Evolutionary conservation across 495 filamentous ascomycete species (phyloP), one percentile per base, ranked within the genome.

Genomic region (Podospora pseudoanserina): DNA sequence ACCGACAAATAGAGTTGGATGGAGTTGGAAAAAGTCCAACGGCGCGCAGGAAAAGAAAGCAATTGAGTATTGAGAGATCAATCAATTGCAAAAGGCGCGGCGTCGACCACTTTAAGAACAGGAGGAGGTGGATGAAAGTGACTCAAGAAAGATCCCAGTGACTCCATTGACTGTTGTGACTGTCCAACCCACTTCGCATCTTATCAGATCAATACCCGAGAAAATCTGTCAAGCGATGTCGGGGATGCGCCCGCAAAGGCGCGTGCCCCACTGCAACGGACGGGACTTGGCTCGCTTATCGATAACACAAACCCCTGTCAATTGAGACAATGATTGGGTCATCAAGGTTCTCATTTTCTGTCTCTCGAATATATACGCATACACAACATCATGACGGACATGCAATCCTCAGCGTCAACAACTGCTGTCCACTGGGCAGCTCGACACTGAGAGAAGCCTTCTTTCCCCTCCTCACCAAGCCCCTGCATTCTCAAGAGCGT

Each of bases 201-300:
- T 49, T 49, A 53, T 65, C 53, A 55, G 63, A 60, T 66, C 30
- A 39, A 6, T 7, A 32, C 30, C 7, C 44, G 63, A 60, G 62
- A 65, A 68, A 68, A 68, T 34, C 67, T 66, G 32, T 23, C 54
- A 39, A 69, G 67, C 67, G 67, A 69, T 69, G 63, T 69, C 67
- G 67, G 44, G 18, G 62, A 18, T 57, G 39, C 13, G 3, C 39
- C 39, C 39, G 39, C 39, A 49, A 49, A 49, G 39, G 39, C 39
- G 39, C 13, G 39, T 49, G 39, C 39, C 39, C 39, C 39, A 49
- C 39, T 49, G 13, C 30, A 49, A 49, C 39, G 7, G 39, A 23
- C 39, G 39, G 39, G 39, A 32, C 9, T 49, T 18, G 39, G 39
- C 39, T 62, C 62, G 61, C 1, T 66, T 69, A 65, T 65, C 64